Conservation (phyloP, 164 flowering plant species). For the Vitis rotundifolia region DNA sequence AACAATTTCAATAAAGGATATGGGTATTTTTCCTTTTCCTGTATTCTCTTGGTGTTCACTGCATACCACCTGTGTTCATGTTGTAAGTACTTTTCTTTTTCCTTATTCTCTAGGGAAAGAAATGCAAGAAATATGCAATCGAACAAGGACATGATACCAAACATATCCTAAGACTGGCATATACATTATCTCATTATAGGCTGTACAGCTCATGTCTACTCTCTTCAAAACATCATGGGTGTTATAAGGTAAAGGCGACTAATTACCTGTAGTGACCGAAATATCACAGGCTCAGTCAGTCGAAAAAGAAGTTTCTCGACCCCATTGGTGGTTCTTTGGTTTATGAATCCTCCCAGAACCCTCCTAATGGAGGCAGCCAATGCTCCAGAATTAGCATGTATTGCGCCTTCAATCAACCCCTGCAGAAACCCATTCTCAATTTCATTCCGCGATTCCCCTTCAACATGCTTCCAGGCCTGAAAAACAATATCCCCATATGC, state of each 20-base stretch:
- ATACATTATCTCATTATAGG: too few species aligned
- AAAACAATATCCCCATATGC: constrained; percentile 79
- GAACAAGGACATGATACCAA: background rate
- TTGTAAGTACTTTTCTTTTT: too few species aligned
- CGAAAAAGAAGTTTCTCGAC: constrained; percentile 84
- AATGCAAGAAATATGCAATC: background rate
- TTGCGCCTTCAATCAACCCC: constrained; percentile 78
- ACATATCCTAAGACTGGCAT: too few species aligned
- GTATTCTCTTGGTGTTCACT: too few species aligned
- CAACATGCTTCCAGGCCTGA: constrained; percentile 73
- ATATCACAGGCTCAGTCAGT: constrained; percentile 89
- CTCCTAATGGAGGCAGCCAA: constrained; percentile 79
- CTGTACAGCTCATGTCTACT: background rate
- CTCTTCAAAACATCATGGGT: background rate
- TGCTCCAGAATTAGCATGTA: constrained; percentile 54
- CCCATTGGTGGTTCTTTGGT: constrained; percentile 66
- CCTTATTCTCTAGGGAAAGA: background rate
- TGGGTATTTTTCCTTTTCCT: too few species aligned
- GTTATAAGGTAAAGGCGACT: too few species aligned
- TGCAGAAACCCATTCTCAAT: constrained; percentile 75
- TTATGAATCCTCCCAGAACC: constrained; percentile 78
- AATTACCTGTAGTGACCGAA: constrained; percentile 81
- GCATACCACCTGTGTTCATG: too few species aligned
- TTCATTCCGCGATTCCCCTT: constrained; percentile 46
- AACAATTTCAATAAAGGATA: too few species aligned